Evolutionary conservation across 164 flowering plant species (phyloP).

Genomic region (Santalum album): DNA sequence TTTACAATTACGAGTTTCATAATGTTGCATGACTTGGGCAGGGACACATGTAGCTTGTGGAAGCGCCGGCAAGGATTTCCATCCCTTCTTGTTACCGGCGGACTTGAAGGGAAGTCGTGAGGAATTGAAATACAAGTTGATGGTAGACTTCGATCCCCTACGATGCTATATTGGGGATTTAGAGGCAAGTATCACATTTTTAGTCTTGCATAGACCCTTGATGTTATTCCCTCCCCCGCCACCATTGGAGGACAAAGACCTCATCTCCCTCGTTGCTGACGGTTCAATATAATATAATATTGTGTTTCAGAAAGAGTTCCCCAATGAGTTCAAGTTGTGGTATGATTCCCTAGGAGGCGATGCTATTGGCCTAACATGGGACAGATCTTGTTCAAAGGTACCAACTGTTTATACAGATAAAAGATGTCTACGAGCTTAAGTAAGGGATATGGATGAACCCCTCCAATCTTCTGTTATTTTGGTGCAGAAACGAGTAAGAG

Average conservation of each 20-base stretch:
- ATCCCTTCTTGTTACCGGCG: slow-evolving; percentile 39
- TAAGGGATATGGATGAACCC: not conserved
- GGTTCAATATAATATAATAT: not conserved
- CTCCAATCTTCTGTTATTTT: not conserved
- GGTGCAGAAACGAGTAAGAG: slow-evolving; percentile 68
- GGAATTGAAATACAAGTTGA: slow-evolving; percentile 40
- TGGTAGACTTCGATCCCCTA: slow-evolving; percentile 84
- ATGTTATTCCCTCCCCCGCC: not conserved
- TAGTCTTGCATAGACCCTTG: not conserved
- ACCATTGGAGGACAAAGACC: no score
- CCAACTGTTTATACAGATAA: not conserved
- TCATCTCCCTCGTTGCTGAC: no score
- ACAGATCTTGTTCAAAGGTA: slow-evolving; percentile 51
- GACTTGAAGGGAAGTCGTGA: slow-evolving; percentile 32
- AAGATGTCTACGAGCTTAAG: not conserved
- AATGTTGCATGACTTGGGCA: slow-evolving; percentile 14
- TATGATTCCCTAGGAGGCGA: slow-evolving; percentile 90
- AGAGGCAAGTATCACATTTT: slow-evolving; percentile 39
- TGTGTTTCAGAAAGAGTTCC: slow-evolving; percentile 44
- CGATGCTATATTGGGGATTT: slow-evolving; percentile 55
- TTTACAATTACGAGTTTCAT: not conserved
- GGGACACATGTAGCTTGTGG: slow-evolving; percentile 66
- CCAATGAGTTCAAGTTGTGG: slow-evolving; percentile 58
- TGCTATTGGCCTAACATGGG: slow-evolving; percentile 88
- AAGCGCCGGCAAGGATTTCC: slow-evolving; percentile 54